phyloP scores from a whole-genome alignment of 2,329 filamentous ascomycete species.

The Fusarium irregulare region DNA sequence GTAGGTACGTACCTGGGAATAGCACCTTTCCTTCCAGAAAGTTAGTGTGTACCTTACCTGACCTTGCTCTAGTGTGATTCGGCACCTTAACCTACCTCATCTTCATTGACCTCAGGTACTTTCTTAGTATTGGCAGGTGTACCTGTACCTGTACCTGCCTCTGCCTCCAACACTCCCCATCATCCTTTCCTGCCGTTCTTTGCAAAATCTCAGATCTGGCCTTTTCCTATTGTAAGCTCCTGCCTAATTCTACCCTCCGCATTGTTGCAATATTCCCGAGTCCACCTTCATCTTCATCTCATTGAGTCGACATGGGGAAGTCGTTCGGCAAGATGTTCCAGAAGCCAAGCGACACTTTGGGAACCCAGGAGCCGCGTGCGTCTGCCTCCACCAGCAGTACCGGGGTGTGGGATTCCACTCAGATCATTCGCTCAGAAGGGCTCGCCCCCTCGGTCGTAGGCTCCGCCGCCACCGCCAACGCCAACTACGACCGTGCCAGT shows the following conservation, averaged over 20 bases:
- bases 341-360: constrained; percentile 43
- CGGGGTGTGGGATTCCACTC: constrained; percentile 31
- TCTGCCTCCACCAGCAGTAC: constrained; percentile 36
- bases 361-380: constrained; percentile 39
- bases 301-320: constrained; percentile 8
- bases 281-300: constrained; percentile 6
- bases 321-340: constrained; percentile 27
- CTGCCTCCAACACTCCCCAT: constrained; percentile 2
- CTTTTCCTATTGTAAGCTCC: background rate
- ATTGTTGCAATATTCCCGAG: constrained; percentile 3
- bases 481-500: constrained; percentile 32
- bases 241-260: background rate
- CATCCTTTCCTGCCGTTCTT: background rate
- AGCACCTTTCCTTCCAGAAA: constrained; percentile 9
- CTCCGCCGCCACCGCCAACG: constrained; percentile 43
- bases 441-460: constrained; percentile 40
- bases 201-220: background rate
- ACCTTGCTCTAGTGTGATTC: constrained; percentile 20
- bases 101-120: constrained; percentile 20
- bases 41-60: constrained; percentile 8
- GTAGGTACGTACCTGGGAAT: constrained; percentile 22
- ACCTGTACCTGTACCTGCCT: background rate
- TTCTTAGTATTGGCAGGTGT: constrained; percentile 6
- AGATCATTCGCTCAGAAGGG: constrained; percentile 35
- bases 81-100: constrained; percentile 21